These are phyloP conservation scores for Arachnomyces sp. DNA, from an alignment of 2,329 filamentous ascomycete species.

Conservation along the genomic window DNA sequence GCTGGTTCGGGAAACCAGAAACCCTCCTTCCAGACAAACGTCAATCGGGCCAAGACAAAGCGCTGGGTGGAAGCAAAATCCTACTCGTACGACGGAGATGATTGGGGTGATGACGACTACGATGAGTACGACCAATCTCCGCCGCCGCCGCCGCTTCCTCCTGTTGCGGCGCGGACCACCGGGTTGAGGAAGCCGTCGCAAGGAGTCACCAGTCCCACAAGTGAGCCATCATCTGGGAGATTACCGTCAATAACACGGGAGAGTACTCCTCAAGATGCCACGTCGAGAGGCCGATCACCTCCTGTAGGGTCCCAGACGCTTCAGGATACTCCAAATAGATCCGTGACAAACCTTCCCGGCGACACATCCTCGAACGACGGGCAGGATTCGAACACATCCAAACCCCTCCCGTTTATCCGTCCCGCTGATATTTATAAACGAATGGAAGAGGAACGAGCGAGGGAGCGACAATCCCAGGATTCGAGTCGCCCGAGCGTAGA, in stretches of 20 bases:
- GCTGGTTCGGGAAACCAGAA: slow-evolving; percentile 26
- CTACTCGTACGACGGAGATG: slow-evolving; percentile 83
- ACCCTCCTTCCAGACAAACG: slow-evolving; percentile 69
- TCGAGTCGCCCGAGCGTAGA: slow-evolving; percentile 52
- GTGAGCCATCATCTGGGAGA: slow-evolving; percentile 8
- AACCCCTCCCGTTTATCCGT: slow-evolving; percentile 58
- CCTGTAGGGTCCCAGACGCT: slow-evolving; percentile 10
- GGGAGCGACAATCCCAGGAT: slow-evolving; percentile 49
- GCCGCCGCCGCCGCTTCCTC: slow-evolving; percentile 16
- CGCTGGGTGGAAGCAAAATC: slow-evolving; percentile 92
- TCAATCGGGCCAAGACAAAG: slow-evolving; percentile 81
- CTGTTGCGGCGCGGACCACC: slow-evolving; percentile 21
- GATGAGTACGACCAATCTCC: slow-evolving; percentile 49
- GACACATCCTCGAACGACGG: slow-evolving; percentile 20
- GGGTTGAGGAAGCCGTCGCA: slow-evolving; percentile 16
- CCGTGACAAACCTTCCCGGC: slow-evolving; percentile 7
- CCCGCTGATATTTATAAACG: slow-evolving; percentile 73
- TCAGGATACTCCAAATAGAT: slow-evolving; percentile 12
- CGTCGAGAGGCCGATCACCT: slow-evolving; percentile 20
- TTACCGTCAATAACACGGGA: neutral
- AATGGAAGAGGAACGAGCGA: slow-evolving; percentile 58
- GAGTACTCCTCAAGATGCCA: neutral
- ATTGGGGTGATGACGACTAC: slow-evolving; percentile 71
- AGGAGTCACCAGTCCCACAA: slow-evolving; percentile 8
- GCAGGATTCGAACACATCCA: slow-evolving; percentile 31